phyloP scores from a whole-genome alignment of 2,329 filamentous ascomycete species.

The Paecilomyces formosus region DNA sequence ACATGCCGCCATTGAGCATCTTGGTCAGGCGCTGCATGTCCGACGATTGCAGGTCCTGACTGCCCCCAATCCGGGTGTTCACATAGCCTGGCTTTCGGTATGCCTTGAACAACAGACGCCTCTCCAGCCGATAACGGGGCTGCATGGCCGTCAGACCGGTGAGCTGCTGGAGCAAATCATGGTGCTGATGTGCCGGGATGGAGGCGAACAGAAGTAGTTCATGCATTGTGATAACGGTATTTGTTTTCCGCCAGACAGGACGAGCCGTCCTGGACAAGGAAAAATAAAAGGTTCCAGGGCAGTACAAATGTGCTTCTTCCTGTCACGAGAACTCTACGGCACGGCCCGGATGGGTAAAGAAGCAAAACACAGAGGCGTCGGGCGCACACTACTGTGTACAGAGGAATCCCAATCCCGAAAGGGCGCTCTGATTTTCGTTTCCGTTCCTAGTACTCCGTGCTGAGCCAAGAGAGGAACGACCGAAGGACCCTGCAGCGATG shows the following conservation, averaged over 20 bases:
- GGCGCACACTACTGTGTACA: neutral
- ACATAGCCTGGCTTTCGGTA: conserved; percentile 38
- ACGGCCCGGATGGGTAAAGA: neutral
- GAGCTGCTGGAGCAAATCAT: conserved; percentile 54
- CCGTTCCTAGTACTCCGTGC: too few species aligned
- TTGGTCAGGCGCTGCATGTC: conserved; percentile 40
- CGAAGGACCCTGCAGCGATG: neutral
- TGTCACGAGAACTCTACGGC: neutral
- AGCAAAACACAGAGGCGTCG: neutral
- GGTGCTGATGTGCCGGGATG: conserved; percentile 49
- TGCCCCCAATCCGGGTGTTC: conserved; percentile 33
- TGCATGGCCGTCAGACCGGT: conserved; percentile 56
- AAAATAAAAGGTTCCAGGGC: neutral
- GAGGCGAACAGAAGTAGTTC: conserved; percentile 56
- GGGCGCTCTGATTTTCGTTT: neutral
- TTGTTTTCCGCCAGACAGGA: neutral
- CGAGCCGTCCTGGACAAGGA: neutral
- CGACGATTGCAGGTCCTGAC: conserved; percentile 36
- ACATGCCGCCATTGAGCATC: conserved; percentile 45
- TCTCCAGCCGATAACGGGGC: conserved; percentile 47
- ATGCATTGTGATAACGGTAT: conserved; percentile 42
- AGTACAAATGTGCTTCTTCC: neutral
- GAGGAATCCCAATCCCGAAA: neutral
- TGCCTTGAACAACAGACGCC: conserved; percentile 53
- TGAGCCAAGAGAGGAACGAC: neutral